phyloP scores from a whole-genome alignment of 192 early-diverging fungal species.

The Mortierella antarctica region DNA sequence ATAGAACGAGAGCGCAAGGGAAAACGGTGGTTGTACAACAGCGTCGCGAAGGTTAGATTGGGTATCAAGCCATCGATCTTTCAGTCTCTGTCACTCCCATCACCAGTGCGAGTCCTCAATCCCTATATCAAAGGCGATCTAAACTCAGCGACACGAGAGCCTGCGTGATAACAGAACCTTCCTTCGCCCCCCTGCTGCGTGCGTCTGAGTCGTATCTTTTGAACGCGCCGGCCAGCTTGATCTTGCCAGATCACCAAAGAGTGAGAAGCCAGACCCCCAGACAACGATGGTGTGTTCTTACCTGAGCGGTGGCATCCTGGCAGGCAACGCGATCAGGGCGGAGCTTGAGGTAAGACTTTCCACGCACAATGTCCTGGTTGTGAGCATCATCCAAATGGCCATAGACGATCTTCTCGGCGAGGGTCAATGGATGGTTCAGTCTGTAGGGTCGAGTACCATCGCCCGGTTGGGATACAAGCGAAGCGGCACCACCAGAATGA shows the following conservation, averaged over 20 bases:
- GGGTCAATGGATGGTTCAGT: constrained; percentile 89
- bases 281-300: constrained; percentile 1
- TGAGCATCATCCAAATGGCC: constrained; percentile 96
- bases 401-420: constrained; percentile 98
- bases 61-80: neutral
- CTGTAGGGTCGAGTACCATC: constrained; percentile 51
- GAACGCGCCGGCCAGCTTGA: no score
- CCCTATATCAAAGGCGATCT: no score
- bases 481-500: no score
- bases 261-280: no score
- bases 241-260: no score
- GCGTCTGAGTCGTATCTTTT: no score
- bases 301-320: constrained; percentile 97
- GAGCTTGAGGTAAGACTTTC: constrained; percentile 92
- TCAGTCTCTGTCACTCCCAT: no score
- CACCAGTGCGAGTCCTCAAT: no score
- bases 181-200: no score
- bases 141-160: neutral
- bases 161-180: constrained; percentile 7
- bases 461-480: no score
- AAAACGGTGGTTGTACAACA: neutral
- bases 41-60: neutral
- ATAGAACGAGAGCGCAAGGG: neutral
- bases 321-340: constrained; percentile 99
- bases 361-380: constrained; percentile 94